Conservation (phyloP, 495 filamentous ascomycete genomes). For the Penicillium steckii region DNA sequence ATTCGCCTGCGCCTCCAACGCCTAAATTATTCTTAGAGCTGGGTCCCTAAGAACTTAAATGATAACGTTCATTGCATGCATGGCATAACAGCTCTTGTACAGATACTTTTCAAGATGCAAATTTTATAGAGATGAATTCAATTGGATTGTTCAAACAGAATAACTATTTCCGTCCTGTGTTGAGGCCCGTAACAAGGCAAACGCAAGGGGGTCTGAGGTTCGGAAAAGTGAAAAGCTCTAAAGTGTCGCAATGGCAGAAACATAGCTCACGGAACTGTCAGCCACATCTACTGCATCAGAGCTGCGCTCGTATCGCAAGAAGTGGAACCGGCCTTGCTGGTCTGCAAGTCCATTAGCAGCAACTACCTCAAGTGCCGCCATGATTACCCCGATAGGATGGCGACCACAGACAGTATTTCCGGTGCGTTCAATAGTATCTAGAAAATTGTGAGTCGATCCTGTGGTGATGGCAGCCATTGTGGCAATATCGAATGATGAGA, state of each 20-base stretch:
- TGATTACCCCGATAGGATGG: constrained; percentile 92
- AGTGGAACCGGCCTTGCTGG: constrained; percentile 67
- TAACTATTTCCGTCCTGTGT: neutral
- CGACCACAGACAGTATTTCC: constrained; percentile 93
- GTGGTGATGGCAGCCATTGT: constrained; percentile 81
- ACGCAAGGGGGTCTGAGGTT: neutral
- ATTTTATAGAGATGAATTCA: neutral
- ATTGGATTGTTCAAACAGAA: neutral
- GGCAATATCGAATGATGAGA: constrained; percentile 73
- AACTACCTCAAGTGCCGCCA: constrained; percentile 78
- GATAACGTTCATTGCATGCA: no score
- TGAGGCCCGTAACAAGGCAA: neutral
- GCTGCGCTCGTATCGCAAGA: constrained; percentile 91
- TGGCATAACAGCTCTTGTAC: neutral
- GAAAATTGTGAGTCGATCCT: constrained; percentile 67
- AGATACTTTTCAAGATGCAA: neutral
- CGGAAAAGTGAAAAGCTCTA: constrained; percentile 9
- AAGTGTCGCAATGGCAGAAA: constrained; percentile 45
- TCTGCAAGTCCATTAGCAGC: constrained; percentile 21
- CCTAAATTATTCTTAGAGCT: neutral
- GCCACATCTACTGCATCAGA: constrained; percentile 63
- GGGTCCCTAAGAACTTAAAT: neutral
- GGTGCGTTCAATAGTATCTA: constrained; percentile 65
- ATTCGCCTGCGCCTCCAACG: neutral
- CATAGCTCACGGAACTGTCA: constrained; percentile 96